Evolutionary conservation across 768 basidiomycete species (phyloP).

Genomic region (Trametes maxima): DNA sequence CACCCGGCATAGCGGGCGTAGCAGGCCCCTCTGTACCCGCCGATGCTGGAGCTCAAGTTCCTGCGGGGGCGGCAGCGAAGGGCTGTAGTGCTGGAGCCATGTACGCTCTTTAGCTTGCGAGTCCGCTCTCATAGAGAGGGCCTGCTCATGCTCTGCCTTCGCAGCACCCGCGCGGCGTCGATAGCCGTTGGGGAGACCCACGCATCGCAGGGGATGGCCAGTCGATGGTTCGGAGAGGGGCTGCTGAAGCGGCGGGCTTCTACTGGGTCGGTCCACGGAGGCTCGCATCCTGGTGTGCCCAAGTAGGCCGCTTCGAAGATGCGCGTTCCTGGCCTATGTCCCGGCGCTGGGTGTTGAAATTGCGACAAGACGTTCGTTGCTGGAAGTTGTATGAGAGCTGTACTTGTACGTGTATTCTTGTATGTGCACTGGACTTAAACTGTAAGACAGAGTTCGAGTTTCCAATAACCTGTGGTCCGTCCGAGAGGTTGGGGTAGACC

Average conservation of each 20-base stretch:
- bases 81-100: not conserved
- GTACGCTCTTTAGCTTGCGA: not conserved
- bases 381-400: too few species aligned
- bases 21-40: not conserved
- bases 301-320: not conserved
- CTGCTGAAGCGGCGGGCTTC: slow-evolving; percentile 6
- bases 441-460: too few species aligned
- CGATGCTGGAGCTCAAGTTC: too few species aligned
- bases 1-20: not conserved
- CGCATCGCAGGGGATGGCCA: not conserved
- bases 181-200: not conserved
- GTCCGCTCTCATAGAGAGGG: not conserved
- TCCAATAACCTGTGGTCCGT: too few species aligned
- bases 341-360: too few species aligned
- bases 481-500: too few species aligned
- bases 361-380: too few species aligned
- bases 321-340: too few species aligned
- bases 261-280: slow-evolving; percentile 6
- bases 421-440: too few species aligned
- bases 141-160: not conserved
- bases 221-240: slow-evolving; percentile 9
- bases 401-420: too few species aligned
- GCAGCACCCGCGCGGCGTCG: slow-evolving; percentile 3
- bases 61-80: not conserved
- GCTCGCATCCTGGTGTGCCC: slow-evolving; percentile 5